phyloP scores from a whole-genome alignment of 2,329 filamentous ascomycete genomes.

The Thelonectria blattea region DNA sequence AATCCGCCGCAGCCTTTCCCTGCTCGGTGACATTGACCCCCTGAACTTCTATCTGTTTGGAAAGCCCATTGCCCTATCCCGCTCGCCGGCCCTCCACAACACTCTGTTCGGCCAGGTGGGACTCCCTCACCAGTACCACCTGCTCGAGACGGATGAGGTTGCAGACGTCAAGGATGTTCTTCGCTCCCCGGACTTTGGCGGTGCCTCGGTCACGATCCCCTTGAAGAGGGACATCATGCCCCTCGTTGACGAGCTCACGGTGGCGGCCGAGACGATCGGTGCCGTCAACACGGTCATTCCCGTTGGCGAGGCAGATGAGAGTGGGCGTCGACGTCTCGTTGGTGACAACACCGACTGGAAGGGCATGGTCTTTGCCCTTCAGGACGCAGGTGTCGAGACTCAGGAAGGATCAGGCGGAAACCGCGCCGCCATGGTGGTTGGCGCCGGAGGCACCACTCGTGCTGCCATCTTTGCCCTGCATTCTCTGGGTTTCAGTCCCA shows the following conservation, averaged over 20 bases:
- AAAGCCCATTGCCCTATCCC: slow-evolving; percentile 79
- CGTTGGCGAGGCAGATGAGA: slow-evolving; percentile 43
- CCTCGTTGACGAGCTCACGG: slow-evolving; percentile 78
- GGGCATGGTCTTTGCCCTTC: slow-evolving; percentile 85
- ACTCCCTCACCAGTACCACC: slow-evolving; percentile 81
- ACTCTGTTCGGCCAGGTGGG: slow-evolving; percentile 77
- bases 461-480: slow-evolving; percentile 90
- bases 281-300: slow-evolving; percentile 94
- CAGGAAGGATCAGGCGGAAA: slow-evolving; percentile 54
- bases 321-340: slow-evolving; percentile 61
- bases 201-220: slow-evolving; percentile 94
- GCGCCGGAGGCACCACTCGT: slow-evolving; percentile 88
- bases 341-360: slow-evolving; percentile 97
- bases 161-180: slow-evolving; percentile 70
- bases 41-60: slow-evolving; percentile 89
- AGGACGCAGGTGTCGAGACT: slow-evolving; percentile 65
- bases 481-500: slow-evolving; percentile 80
- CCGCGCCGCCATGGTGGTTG: slow-evolving; percentile 82
- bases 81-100: slow-evolving; percentile 91
- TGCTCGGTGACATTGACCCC: slow-evolving; percentile 78
- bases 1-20: slow-evolving; percentile 77
- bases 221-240: slow-evolving; percentile 88
- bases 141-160: slow-evolving; percentile 74
- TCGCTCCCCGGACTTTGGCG: slow-evolving; percentile 77
- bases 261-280: slow-evolving; percentile 81